Conservation (phyloP, 441 rosid genomes). For the Arabidopsis hybrid region DNA sequence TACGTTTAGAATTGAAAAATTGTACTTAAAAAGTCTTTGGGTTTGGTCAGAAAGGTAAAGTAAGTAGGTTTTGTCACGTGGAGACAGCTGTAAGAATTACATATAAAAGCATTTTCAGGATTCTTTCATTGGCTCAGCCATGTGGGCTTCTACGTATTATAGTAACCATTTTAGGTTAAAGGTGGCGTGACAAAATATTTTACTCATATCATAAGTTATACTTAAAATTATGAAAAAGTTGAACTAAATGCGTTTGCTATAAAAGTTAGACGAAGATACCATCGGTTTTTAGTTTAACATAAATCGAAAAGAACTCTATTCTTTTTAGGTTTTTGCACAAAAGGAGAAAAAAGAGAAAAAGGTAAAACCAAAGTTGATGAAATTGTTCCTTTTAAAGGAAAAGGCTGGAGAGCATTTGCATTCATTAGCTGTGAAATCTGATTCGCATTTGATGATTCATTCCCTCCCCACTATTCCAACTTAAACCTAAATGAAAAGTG, state of each 20-base stretch:
- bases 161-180: slow-evolving; percentile 4
- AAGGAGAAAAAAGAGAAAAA: neutral
- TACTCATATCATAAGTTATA: neutral
- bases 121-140: slow-evolving; percentile 29
- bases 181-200: neutral
- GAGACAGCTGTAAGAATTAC: slow-evolving; percentile 38
- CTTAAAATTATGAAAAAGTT: neutral
- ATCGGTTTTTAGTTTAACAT: neutral
- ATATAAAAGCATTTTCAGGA: slow-evolving; percentile 1
- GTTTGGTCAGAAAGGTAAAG: slow-evolving; percentile 32
- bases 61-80: slow-evolving; percentile 29
- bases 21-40: slow-evolving; percentile 27
- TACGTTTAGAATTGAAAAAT: neutral
- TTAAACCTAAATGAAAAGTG: neutral
- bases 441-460: slow-evolving; percentile 25
- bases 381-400: neutral
- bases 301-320: neutral
- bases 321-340: neutral
- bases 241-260: neutral
- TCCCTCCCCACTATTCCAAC: slow-evolving; percentile 8
- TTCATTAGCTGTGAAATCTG: slow-evolving; percentile 18
- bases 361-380: slow-evolving; percentile 14
- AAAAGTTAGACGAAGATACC: neutral
- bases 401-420: slow-evolving; percentile 23
- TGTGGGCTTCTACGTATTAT: slow-evolving; percentile 8